Conservation (phyloP, 148 eudicot genomes). For the Suaeda aralocaspica region DNA sequence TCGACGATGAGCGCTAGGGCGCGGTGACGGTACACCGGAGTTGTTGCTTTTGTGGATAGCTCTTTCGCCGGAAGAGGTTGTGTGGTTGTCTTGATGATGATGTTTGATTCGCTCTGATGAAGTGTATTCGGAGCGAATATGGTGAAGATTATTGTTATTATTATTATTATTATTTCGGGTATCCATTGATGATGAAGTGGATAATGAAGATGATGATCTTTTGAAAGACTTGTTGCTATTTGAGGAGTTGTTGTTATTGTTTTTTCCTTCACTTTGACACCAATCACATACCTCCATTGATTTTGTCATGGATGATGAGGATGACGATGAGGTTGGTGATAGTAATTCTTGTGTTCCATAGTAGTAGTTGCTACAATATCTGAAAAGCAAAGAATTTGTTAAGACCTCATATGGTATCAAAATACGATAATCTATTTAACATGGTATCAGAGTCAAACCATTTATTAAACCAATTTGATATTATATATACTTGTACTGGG, state of each 20-base stretch:
- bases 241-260: background rate
- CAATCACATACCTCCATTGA: constrained; percentile 25
- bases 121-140: constrained; percentile 12
- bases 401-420: too few relatives aligned
- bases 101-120: constrained; percentile 23
- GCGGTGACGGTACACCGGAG: constrained; percentile 30
- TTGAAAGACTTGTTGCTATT: constrained; percentile 1
- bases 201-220: constrained; percentile 16
- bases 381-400: too few relatives aligned
- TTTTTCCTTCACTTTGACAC: constrained; percentile 32
- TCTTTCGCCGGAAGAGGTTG: background rate
- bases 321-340: constrained; percentile 13
- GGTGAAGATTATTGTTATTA: background rate
- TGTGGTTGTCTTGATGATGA: background rate
- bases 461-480: too few relatives aligned
- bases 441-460: background rate
- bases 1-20: constrained; percentile 28
- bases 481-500: too few relatives aligned
- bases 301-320: background rate
- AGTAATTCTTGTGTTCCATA: constrained; percentile 11
- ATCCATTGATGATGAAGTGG: too few relatives aligned
- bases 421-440: background rate
- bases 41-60: background rate
- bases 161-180: background rate
- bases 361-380: constrained; percentile 36